Evolutionary conservation across 1,284 basidiomycete species (phyloP), one percentile per base, ranked within the genome.

Genomic region (Ganoderma meredithae): DNA sequence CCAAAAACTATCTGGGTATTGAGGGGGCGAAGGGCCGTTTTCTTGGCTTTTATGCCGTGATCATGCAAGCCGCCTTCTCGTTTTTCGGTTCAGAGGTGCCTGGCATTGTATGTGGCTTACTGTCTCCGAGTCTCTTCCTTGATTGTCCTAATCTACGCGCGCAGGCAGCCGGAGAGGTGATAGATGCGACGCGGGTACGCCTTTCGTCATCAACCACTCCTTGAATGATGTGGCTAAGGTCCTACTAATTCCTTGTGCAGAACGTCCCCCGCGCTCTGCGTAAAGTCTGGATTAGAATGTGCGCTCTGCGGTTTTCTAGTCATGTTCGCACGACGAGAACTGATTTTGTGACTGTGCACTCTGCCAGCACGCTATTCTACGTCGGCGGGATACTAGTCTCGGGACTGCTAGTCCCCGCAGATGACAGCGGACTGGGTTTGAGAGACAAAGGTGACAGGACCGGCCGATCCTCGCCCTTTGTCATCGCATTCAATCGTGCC

Each of bases 201-300:
- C 1, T 43, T 15, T 10, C 31, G 1, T 27, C 3, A 25, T n/a
- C 36, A 10, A 39, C 36, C 41, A 17, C 13, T 59, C 2, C 22
- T 41, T 13, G 9, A 27, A 33, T 31, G 25, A 8, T 7, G 15
- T 1, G 52, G 27, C 47, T 66, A 33, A 67, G 7, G n/a, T 6
- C 40, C 7, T 44, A 12, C 17, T 19, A 6, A 6, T 4, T 31
- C 31, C 31, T 39, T 2, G 13, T 7, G 19, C 73, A 81, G 73
- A 83, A 81, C 73, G 78, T 84, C 43, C 80, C 83, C 15, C 73
- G 77, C 7, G 82, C 82, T 6, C 83, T 88, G 76, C 81, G 83
- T 67, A 80, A 81, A 59, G 84, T 88, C 27, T 89, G 87, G 80
- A 82, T 86, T 72, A 83, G 89, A 53, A 87, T 90, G 79, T 82